phyloP scores from a whole-genome alignment of 148 eudicot species.

The Rheum nobile region DNA sequence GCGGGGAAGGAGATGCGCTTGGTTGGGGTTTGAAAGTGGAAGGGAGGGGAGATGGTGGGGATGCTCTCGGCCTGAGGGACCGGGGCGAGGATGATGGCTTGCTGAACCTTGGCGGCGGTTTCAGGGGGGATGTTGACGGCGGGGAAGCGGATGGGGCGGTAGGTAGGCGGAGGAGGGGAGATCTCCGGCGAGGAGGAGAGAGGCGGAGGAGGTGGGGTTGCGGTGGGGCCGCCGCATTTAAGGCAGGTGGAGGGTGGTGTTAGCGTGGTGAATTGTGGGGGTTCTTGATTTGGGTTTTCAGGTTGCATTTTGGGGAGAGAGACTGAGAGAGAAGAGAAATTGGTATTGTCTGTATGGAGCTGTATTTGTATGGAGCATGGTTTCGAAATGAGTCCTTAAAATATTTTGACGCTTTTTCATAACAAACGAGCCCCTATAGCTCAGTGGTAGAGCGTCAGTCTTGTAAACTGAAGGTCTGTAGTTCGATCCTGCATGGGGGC shows the following conservation, averaged over 20 bases:
- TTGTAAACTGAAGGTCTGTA: conserved; percentile 53
- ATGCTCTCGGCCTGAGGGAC: conserved; percentile 49
- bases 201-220: conserved; percentile 21
- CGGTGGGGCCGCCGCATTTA: conserved; percentile 70
- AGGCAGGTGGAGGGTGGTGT: conserved; percentile 25
- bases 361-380: background rate
- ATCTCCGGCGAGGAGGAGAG: conserved; percentile 13
- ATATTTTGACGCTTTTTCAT: no score
- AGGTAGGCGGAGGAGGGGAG: conserved; percentile 35
- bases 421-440: conserved; percentile 24
- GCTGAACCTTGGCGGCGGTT: conserved; percentile 30
- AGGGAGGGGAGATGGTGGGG: conserved; percentile 42
- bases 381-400: no score
- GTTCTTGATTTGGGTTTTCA: background rate
- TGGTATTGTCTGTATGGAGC: background rate
- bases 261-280: conserved; percentile 5
- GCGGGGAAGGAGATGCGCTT: conserved; percentile 45
- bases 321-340: background rate
- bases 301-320: background rate
- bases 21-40: conserved; percentile 41
- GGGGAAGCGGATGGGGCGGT: conserved; percentile 75
- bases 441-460: conserved; percentile 57
- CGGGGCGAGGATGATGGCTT: conserved; percentile 69
- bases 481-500: conserved; percentile 47
- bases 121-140: conserved; percentile 62